Conservation (phyloP, 805 yeast genomes). For the Ogataea wickerhamii region DNA sequence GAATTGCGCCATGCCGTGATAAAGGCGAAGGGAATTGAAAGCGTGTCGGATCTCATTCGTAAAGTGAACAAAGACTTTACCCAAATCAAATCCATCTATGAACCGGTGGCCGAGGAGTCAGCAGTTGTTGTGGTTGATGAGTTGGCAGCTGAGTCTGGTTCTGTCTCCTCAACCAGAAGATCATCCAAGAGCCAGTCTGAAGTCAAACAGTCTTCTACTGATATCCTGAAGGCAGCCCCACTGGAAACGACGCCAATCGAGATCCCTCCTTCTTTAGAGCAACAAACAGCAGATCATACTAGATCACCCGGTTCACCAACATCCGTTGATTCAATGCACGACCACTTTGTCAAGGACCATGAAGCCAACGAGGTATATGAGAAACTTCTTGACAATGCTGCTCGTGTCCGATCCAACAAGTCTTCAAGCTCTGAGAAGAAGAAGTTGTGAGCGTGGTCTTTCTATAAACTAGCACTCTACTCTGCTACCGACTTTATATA, state of each 20-base stretch:
- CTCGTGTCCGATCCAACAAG: slow-evolving; percentile 56
- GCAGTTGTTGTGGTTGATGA: not conserved
- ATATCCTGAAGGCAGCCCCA: not conserved
- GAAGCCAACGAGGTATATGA: slow-evolving; percentile 75
- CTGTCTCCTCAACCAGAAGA: not conserved
- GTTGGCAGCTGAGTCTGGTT: not conserved
- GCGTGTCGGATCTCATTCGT: slow-evolving; percentile 62
- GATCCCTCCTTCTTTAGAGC: not conserved
- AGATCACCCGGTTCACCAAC: slow-evolving; percentile 26
- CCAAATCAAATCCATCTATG: slow-evolving; percentile 27
- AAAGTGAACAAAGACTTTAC: slow-evolving; percentile 53
- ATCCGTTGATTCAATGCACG: slow-evolving; percentile 23
- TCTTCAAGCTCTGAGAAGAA: slow-evolving; percentile 15
- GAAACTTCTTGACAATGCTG: slow-evolving; percentile 63
- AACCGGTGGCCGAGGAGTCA: slow-evolving; percentile 6
- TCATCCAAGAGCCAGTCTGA: not conserved
- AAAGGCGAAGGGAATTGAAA: slow-evolving; percentile 70
- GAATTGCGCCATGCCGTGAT: slow-evolving; percentile 60
- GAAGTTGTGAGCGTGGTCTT: no score
- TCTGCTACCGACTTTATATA: no score
- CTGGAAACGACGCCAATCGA: not conserved
- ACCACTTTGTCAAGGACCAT: slow-evolving; percentile 14
- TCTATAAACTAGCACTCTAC: no score
- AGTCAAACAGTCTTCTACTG: not conserved
- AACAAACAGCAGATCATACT: slow-evolving; percentile 9